These are phyloP conservation scores for Tetragonia tetragonoides DNA, from an alignment of 148 eudicot genomes.

Conservation along the genomic window DNA sequence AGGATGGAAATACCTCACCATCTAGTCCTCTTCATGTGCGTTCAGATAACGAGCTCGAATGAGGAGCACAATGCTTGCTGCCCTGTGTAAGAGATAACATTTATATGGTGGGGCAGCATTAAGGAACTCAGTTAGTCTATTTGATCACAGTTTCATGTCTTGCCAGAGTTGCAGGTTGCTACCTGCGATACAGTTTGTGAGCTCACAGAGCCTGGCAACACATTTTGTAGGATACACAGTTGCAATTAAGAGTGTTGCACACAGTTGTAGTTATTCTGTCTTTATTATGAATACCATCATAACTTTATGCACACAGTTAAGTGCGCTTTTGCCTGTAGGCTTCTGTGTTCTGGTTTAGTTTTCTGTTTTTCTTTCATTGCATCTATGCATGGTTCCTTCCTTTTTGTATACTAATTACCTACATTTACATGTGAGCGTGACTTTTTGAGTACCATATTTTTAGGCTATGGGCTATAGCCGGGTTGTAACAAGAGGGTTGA, in stretches of 20 bases:
- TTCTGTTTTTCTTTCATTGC: no score
- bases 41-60: constrained; percentile 25
- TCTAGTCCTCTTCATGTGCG: constrained; percentile 50
- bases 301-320: background rate
- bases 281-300: background rate
- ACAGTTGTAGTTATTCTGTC: constrained; percentile 8
- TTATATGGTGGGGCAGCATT: background rate
- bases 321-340: no score
- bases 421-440: no score
- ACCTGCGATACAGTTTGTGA: constrained; percentile 7
- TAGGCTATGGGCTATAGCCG: no score
- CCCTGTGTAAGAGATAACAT: background rate
- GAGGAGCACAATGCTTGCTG: background rate
- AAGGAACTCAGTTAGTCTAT: background rate
- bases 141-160: background rate
- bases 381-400: no score
- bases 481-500: no score
- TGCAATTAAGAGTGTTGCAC: background rate
- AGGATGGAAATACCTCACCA: constrained; percentile 43
- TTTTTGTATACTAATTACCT: no score
- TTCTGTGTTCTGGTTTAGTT: no score
- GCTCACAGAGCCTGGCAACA: background rate
- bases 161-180: no score
- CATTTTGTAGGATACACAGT: constrained; percentile 14
- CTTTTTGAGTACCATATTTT: no score